Base-by-base conservation (phyloP, 805 yeast species). In the Starmera quercuum region DNA sequence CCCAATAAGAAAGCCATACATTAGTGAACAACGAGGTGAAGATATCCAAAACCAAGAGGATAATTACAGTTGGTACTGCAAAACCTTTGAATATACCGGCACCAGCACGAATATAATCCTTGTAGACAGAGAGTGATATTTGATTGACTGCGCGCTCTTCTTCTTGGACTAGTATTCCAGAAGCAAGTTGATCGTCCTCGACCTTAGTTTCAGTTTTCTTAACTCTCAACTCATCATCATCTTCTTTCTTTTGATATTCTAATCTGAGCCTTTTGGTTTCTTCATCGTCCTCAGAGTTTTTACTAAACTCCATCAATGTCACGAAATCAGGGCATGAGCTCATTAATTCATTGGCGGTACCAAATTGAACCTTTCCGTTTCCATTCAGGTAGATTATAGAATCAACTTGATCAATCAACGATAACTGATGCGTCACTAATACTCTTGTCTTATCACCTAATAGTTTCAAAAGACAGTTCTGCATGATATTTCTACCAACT, bases 1-100 rank as follows among this genome's bases (percentile, higher is more conserved):
- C 66, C 96, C 96, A 86, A 56, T 80, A 86, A 1, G 94, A 78
- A 38, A 87, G 64, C 94, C 94, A 83, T 14, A 80, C 76, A 51
- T 78, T 80, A 29, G 81, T 68, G 49, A 80, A 76, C 30, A 78
- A 54, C 36, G 63, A 64, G 39, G 69, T 63, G 52, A 78, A 79
- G 1, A 72, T 69, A 31, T 69, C 61, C 12, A 68, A 5, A 3
- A 49, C 41, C 6, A 53, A 35, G 9, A 44, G 30, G 3, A 39
- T 7, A 1, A 56, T 37, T 25, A 57, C 55, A 6, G 51, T 35
- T 31, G 58, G 64, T 23, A 50, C 51, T 35, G 50, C 55, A 28
- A 44, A 31, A 7, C 21, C 39, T 32, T 53, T 69, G 41, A 58
- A 58, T 11, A 45, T 61, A 4, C 82, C 81, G 26, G 78, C 66